phyloP scores from a whole-genome alignment of 2,329 filamentous ascomycete genomes.

The Neocatenulostroma microsporum region DNA sequence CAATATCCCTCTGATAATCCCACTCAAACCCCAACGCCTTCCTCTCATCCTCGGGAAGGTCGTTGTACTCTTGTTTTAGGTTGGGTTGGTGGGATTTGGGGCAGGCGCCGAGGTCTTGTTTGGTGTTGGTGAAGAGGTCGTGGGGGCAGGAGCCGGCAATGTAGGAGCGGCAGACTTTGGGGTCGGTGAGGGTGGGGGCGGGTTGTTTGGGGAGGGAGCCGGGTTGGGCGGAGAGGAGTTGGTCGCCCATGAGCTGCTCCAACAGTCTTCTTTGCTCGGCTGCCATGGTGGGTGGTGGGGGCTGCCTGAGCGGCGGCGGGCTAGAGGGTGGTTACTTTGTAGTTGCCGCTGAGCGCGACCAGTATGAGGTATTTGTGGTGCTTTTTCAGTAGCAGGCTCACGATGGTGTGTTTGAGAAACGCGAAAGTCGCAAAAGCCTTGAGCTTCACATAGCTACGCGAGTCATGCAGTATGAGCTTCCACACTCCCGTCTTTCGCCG shows the following conservation, averaged over 20 bases:
- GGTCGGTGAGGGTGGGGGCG: slow-evolving; percentile 80
- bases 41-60: slow-evolving; percentile 61
- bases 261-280: slow-evolving; percentile 98
- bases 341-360: too few relatives aligned
- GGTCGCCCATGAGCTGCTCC: slow-evolving; percentile 75
- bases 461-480: too few relatives aligned
- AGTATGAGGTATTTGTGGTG: too few relatives aligned
- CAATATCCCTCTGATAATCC: slow-evolving; percentile 92
- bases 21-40: slow-evolving; percentile 84
- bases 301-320: slow-evolving; percentile 1
- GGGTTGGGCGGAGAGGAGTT: slow-evolving; percentile 63
- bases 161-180: slow-evolving; percentile 91
- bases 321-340: slow-evolving; percentile 2
- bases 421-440: too few relatives aligned
- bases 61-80: slow-evolving; percentile 82
- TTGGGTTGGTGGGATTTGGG: slow-evolving; percentile 81
- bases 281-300: slow-evolving; percentile 55
- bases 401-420: too few relatives aligned
- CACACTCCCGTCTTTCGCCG: too few relatives aligned
- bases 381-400: too few relatives aligned
- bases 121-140: slow-evolving; percentile 99
- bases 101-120: slow-evolving; percentile 89
- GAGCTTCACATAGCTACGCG: too few relatives aligned
- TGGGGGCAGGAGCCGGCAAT: slow-evolving; percentile 91
- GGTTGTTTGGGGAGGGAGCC: slow-evolving; percentile 65